Percentiles rank a stretch among this genome's conserved stretches.
Evolutionary conservation across 2,329 filamentous ascomycete genomes (phyloP).

Genomic region (Ampelomyces quisqualis): DNA sequence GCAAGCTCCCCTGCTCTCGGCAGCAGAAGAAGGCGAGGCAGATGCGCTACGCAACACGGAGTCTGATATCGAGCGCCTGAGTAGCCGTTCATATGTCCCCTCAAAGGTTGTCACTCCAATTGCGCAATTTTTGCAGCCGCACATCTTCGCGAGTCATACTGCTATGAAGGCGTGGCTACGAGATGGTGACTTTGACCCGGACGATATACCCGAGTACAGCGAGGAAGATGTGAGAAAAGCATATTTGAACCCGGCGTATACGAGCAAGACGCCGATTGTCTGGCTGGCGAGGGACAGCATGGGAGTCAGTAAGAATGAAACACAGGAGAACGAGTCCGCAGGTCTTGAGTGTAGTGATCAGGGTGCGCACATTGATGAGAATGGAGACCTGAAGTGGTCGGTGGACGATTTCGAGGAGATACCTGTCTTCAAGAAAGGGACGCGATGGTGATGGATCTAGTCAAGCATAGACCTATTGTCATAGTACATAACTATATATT

Average conservation of each 20-base stretch:
- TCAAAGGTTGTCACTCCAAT: conserved; percentile 29
- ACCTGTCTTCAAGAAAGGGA: conserved; percentile 35
- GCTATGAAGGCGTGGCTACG: conserved; percentile 39
- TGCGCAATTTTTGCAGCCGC: conserved; percentile 40
- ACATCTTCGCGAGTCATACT: conserved; percentile 37
- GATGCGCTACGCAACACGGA: conserved; percentile 20
- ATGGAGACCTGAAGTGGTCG: conserved; percentile 34
- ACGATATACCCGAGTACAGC: conserved; percentile 35
- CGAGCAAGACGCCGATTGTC: conserved; percentile 36
- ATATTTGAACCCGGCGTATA: conserved; percentile 39
- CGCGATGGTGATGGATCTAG: conserved; percentile 34
- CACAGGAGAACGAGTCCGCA: conserved; percentile 31
- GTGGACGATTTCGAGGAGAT: conserved; percentile 35
- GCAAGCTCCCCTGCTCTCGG: conserved; percentile 31
- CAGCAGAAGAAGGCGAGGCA: conserved; percentile 35
- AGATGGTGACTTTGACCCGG: conserved; percentile 34
- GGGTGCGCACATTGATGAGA: conserved; percentile 39
- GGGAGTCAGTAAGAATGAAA: conserved; percentile 36
- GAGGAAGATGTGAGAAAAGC: conserved; percentile 39
- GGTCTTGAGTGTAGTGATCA: conserved; percentile 34
- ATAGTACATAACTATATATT: no score
- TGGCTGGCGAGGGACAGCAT: conserved; percentile 39
- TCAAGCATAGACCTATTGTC: no score
- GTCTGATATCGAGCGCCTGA: conserved; percentile 31
- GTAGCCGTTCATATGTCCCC: conserved; percentile 27